A percentile compares a stretch with the other conserved stretches of the same genome.
Conservation (phyloP, 2,329 filamentous ascomycete genomes). For the Ascocoryne sarcoides region DNA sequence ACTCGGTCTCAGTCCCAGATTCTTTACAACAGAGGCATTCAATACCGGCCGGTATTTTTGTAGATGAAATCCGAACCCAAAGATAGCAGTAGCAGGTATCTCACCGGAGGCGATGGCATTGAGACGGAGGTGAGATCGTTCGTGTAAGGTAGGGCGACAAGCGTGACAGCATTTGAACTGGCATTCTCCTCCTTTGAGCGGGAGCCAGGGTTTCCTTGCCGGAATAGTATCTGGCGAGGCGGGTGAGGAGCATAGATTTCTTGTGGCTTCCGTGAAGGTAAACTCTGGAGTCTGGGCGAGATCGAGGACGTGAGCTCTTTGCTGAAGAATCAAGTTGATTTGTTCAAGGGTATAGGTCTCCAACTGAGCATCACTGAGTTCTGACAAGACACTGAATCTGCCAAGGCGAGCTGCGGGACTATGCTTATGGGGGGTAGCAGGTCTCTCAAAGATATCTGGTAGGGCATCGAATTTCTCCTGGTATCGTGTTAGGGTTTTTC, state of each 20-base stretch:
- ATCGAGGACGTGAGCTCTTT: constrained; percentile 34
- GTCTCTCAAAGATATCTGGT: constrained; percentile 18
- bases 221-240: not conserved
- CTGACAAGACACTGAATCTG: constrained; percentile 28
- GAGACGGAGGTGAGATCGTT: constrained; percentile 42
- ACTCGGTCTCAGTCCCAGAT: constrained; percentile 21
- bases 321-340: constrained; percentile 38
- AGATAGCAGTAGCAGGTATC: constrained; percentile 39
- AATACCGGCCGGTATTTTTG: constrained; percentile 33
- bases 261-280: constrained; percentile 1
- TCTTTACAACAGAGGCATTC: constrained; percentile 17
- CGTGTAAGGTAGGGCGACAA: constrained; percentile 37
- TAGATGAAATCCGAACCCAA: constrained; percentile 44
- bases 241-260: constrained; percentile 1
- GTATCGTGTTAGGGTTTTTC: constrained; percentile 15
- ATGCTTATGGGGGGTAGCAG: constrained; percentile 13
- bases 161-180: constrained; percentile 40
- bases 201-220: constrained; percentile 31
- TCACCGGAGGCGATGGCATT: constrained; percentile 41
- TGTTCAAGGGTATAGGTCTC: constrained; percentile 39
- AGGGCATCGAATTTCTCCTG: constrained; percentile 20
- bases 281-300: not conserved
- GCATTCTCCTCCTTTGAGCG: constrained; percentile 35
- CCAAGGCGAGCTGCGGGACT: constrained; percentile 17
- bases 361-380: constrained; percentile 35